Evolutionary conservation across 129 eudicot genomes (phyloP).

Genomic region (Helichrysum umbraculigerum): DNA sequence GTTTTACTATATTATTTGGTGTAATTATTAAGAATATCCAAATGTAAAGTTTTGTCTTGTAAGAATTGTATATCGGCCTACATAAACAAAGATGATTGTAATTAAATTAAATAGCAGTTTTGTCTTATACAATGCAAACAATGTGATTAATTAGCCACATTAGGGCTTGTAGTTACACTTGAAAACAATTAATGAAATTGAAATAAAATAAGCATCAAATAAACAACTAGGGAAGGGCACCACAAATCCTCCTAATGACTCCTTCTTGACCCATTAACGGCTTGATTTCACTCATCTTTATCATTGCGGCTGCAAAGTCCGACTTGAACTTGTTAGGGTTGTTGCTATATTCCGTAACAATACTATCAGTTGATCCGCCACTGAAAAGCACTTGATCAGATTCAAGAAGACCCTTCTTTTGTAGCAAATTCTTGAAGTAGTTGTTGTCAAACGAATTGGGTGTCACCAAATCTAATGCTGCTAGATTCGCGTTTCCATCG

Average conservation of each 20-base stretch:
- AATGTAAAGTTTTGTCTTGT: no score
- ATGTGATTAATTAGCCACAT: no score
- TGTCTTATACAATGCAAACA: no score
- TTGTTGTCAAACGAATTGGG: slow-evolving; percentile 52
- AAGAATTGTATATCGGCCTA: no score
- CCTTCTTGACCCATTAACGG: slow-evolving; percentile 62
- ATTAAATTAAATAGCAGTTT: no score
- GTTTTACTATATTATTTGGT: no score
- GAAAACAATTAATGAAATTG: neutral
- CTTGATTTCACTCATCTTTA: slow-evolving; percentile 64
- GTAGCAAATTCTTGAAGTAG: slow-evolving; percentile 50
- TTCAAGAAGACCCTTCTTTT: slow-evolving; percentile 62
- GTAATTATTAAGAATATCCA: no score
- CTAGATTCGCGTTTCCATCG: slow-evolving; percentile 51
- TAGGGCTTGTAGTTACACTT: neutral
- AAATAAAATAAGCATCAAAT: slow-evolving; percentile 34
- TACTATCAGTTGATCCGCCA: slow-evolving; percentile 51
- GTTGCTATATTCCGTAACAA: slow-evolving; percentile 42
- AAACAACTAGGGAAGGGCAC: slow-evolving; percentile 29
- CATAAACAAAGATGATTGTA: no score
- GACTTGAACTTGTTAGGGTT: slow-evolving; percentile 40
- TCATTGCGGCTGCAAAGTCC: slow-evolving; percentile 71
- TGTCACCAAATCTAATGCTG: slow-evolving; percentile 49
- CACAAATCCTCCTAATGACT: slow-evolving; percentile 55
- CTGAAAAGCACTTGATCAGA: slow-evolving; percentile 80